Percentiles rank a stretch among this genome's conserved stretches.
Evolutionary conservation across 2,329 filamentous ascomycete species (phyloP).

Genomic region (Cryphonectria radicalis): DNA sequence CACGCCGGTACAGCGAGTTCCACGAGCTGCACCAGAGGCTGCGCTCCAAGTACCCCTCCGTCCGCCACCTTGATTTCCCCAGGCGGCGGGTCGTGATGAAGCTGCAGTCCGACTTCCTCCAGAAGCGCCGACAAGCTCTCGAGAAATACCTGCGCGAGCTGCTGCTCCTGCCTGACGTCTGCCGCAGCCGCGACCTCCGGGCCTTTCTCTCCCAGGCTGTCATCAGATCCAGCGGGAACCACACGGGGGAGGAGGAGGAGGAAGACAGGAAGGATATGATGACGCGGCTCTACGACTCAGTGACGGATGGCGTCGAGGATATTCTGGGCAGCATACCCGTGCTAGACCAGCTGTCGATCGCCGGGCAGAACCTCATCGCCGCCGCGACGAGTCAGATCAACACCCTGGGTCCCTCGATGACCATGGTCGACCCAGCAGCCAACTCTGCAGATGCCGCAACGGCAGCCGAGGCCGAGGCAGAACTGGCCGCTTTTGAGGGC

Average conservation of each 20-base stretch:
- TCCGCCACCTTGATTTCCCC: slow-evolving; percentile 89
- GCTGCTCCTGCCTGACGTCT: slow-evolving; percentile 87
- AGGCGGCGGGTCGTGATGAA: slow-evolving; percentile 93
- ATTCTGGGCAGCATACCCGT: slow-evolving; percentile 96
- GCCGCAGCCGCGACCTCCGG: slow-evolving; percentile 87
- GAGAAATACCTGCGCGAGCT: slow-evolving; percentile 85
- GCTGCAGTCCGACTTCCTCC: slow-evolving; percentile 91
- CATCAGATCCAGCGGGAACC: slow-evolving; percentile 64
- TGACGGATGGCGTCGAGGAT: slow-evolving; percentile 97
- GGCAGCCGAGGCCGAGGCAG: slow-evolving; percentile 84
- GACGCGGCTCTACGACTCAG: slow-evolving; percentile 91
- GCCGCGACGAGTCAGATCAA: slow-evolving; percentile 70
- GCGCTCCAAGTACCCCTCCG: slow-evolving; percentile 81
- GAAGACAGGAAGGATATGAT: slow-evolving; percentile 85
- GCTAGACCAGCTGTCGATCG: slow-evolving; percentile 88
- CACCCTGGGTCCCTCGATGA: slow-evolving; percentile 42
- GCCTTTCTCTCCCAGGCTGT: slow-evolving; percentile 91
- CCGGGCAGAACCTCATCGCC: slow-evolving; percentile 87
- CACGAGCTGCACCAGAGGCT: slow-evolving; percentile 92
- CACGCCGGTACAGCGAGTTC: slow-evolving; percentile 95
- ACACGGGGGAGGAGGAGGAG: slow-evolving; percentile 48
- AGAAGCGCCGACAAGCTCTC: slow-evolving; percentile 81
- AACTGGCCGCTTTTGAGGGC: slow-evolving; percentile 90
- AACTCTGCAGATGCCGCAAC: slow-evolving; percentile 54
- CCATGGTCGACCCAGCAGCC: slow-evolving; percentile 45